Percentiles rank a stretch among this genome's conserved stretches.
Conservation (phyloP, 768 basidiomycete species). For the Astraeus odoratus region DNA sequence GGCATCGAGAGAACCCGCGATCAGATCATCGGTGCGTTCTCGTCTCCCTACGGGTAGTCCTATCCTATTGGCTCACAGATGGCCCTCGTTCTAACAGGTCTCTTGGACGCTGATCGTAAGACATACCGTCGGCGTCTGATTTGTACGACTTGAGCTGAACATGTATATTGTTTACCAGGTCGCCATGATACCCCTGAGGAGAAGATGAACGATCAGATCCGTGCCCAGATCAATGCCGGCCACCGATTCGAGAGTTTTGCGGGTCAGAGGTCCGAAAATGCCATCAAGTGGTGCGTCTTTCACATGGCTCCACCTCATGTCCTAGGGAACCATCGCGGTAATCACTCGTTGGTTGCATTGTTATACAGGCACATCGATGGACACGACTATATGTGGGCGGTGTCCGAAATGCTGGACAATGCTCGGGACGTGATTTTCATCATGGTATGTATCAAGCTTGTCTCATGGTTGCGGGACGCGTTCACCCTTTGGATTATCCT, state of each 20-base stretch:
- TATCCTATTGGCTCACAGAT: neutral
- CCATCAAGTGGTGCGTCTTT: constrained; percentile 67
- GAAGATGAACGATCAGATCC: constrained; percentile 59
- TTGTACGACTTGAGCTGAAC: neutral
- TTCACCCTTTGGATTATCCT: constrained; percentile 2
- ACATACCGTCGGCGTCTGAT: neutral
- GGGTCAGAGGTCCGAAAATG: constrained; percentile 55
- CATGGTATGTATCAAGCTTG: constrained; percentile 37
- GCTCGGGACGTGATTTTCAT: constrained; percentile 87
- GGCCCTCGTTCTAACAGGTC: constrained; percentile 15
- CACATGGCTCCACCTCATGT: neutral
- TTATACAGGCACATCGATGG: constrained; percentile 77
- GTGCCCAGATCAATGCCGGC: constrained; percentile 63
- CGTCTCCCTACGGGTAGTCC: neutral
- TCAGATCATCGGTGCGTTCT: constrained; percentile 30
- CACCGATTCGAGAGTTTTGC: constrained; percentile 92
- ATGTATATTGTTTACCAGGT: constrained; percentile 21
- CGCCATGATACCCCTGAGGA: constrained; percentile 78
- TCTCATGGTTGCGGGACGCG: neutral
- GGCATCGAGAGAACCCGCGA: constrained; percentile 30
- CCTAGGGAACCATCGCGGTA: neutral
- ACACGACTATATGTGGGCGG: constrained; percentile 94
- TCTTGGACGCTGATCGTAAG: constrained; percentile 31
- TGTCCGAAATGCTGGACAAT: constrained; percentile 82
- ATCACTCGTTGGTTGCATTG: neutral